Conservation (phyloP, 2,329 filamentous ascomycete species). For the Fusarium dimerum region DNA sequence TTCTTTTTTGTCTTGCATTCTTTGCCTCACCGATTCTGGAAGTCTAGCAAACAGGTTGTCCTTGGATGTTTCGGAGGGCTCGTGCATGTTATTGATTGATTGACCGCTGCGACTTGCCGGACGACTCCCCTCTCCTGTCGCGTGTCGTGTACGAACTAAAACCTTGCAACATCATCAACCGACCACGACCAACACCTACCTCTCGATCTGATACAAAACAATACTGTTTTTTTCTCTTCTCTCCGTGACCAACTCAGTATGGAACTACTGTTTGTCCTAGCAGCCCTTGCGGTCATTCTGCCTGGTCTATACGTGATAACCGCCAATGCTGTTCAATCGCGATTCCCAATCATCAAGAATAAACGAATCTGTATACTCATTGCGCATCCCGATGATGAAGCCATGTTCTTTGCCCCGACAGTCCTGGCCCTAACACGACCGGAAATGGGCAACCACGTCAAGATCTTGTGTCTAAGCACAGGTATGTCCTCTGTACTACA, state of each 20-base stretch:
- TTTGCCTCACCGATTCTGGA: background rate
- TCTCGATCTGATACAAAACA: background rate
- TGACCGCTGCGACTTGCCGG: background rate
- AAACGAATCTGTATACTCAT: constrained; percentile 92
- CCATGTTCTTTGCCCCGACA: constrained; percentile 97
- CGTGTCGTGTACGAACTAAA: too few species aligned
- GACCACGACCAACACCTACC: background rate
- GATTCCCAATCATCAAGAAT: constrained; percentile 69
- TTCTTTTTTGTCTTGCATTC: too few species aligned
- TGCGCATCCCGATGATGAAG: constrained; percentile 96
- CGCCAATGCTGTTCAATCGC: constrained; percentile 45
- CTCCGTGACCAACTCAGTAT: constrained; percentile 4
- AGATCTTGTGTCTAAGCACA: constrained; percentile 89
- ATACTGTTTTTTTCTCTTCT: background rate
- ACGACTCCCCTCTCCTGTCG: too few species aligned
- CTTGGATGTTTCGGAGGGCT: too few species aligned
- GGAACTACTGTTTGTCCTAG: constrained; percentile 27
- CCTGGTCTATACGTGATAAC: constrained; percentile 57
- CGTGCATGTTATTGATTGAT: background rate
- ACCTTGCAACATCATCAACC: too few species aligned
- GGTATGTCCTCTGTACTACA: constrained; percentile 47
- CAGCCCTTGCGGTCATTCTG: constrained; percentile 37
- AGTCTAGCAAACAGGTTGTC: too few species aligned
- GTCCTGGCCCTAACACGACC: constrained; percentile 81
- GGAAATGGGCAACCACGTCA: constrained; percentile 82